Base-by-base conservation (phyloP, 2,329 filamentous ascomycete species). In the Coniochaeta sp. region DNA sequence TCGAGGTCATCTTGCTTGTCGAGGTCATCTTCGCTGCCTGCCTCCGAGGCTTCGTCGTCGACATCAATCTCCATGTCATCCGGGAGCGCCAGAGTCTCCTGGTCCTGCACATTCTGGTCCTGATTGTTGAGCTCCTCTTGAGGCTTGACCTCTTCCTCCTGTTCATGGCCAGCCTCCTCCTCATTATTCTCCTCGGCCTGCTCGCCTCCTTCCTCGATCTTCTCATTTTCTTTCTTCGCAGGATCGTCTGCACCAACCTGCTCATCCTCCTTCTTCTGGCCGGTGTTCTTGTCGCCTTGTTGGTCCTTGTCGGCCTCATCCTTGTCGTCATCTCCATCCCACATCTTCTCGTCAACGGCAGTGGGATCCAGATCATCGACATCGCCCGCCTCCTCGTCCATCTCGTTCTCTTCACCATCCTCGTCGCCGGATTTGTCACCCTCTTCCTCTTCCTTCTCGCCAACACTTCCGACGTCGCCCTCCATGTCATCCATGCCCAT, bases 301-400 rank as follows among this genome's bases (percentile, higher is more conserved):
- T 91, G 89, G 52, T 97, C 89, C 66, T 95, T 95, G 55, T 93
- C 89, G 1, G 89, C 87, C 55, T 93, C 86, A 52, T 93, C 83
- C 50, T 91, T 88, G 58, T 89, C 87, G 54, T 88, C 87, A 12
- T 56, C 54, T 42, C 92, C 93, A 73, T 99, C 93, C 95, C 95
- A 99, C 84, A 98, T 92, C 79, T 98, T 99, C 77, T 99, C 96
- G 71, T 99, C 96, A 1, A 98, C 89, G 22, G 93, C 90, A 17
- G 87, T 89, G 14, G 91, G 89, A 66, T 96, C 93, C 47, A 96
- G 79, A 68, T 96, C 91, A 75, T 97, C 91, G 12, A 98, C 92
- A 68, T 92, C 89, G 1, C 93, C 95, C 5, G 89, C 84, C 73
- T 98, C 91, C 67, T 96, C 93, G 65, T 97, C 92, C 71, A 96